These are phyloP conservation scores for Fusarium paranaense DNA, from an alignment of 2,329 filamentous ascomycete species.

Conservation along the genomic window DNA sequence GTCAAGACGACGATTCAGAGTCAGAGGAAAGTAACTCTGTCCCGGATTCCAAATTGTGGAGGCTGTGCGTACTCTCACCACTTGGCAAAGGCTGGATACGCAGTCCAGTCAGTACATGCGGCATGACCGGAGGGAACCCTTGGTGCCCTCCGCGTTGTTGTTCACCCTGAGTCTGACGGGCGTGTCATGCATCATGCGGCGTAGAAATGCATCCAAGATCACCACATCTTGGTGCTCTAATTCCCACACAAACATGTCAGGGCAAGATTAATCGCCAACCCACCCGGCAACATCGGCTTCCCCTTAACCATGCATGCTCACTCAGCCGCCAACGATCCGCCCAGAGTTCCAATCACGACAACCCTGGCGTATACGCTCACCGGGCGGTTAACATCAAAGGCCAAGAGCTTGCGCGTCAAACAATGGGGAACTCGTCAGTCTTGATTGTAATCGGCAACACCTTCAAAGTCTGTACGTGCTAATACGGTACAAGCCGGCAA, in stretches of 20 bases:
- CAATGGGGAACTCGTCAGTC: slow-evolving; percentile 15
- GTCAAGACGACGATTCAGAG: neutral
- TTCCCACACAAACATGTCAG: slow-evolving; percentile 11
- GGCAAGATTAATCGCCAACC: slow-evolving; percentile 17
- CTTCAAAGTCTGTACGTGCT: slow-evolving; percentile 7
- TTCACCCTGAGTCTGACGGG: neutral
- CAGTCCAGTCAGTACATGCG: neutral
- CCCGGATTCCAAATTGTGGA: slow-evolving; percentile 9
- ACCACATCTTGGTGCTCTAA: slow-evolving; percentile 6
- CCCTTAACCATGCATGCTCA: slow-evolving; percentile 32
- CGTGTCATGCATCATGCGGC: slow-evolving; percentile 1
- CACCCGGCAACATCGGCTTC: slow-evolving; percentile 30
- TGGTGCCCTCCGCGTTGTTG: neutral
- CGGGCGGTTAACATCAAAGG: slow-evolving; percentile 2
- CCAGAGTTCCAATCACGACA: slow-evolving; percentile 24
- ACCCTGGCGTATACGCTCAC: neutral
- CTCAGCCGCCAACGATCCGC: slow-evolving; percentile 27
- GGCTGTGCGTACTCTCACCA: slow-evolving; percentile 15
- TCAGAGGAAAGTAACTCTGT: slow-evolving; percentile 1
- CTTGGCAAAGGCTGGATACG: neutral
- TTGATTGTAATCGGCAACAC: slow-evolving; percentile 19
- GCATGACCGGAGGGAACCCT: neutral
- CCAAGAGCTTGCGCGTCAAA: slow-evolving; percentile 35
- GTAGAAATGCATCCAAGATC: neutral
- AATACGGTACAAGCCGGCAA: neutral